These are phyloP conservation scores for Calonectria pteridis DNA, from an alignment of 2,329 filamentous ascomycete species.

Conservation along the genomic window DNA sequence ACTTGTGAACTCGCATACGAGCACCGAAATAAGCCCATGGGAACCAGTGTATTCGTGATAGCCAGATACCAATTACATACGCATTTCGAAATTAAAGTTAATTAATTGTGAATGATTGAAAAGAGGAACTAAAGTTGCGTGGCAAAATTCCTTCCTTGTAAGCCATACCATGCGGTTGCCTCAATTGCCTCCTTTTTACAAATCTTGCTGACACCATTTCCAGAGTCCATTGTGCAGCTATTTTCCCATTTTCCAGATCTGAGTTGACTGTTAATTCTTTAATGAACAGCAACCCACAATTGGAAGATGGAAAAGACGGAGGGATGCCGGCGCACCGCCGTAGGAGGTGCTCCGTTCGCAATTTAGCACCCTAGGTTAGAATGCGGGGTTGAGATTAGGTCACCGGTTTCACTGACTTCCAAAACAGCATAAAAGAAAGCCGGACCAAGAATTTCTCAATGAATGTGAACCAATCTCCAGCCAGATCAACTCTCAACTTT, in stretches of 20 bases:
- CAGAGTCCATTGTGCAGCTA: background rate
- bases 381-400: background rate
- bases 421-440: background rate
- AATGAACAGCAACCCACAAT: background rate
- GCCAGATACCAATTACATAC: background rate
- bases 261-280: background rate
- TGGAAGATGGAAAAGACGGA: background rate
- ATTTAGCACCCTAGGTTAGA: background rate
- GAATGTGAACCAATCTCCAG: background rate
- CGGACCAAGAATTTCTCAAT: background rate
- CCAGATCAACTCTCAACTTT: background rate
- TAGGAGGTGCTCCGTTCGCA: background rate
- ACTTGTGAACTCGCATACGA: background rate
- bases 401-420: background rate
- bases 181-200: background rate
- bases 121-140: background rate
- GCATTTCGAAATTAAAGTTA: background rate
- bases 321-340: background rate
- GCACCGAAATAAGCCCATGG: background rate
- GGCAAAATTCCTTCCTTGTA: background rate
- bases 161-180: background rate
- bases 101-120: background rate
- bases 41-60: background rate
- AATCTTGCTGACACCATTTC: background rate
- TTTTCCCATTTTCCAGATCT: background rate